These are phyloP conservation scores for Kuraishia ogatae DNA, from an alignment of 805 yeast genomes.

Conservation along the genomic window DNA sequence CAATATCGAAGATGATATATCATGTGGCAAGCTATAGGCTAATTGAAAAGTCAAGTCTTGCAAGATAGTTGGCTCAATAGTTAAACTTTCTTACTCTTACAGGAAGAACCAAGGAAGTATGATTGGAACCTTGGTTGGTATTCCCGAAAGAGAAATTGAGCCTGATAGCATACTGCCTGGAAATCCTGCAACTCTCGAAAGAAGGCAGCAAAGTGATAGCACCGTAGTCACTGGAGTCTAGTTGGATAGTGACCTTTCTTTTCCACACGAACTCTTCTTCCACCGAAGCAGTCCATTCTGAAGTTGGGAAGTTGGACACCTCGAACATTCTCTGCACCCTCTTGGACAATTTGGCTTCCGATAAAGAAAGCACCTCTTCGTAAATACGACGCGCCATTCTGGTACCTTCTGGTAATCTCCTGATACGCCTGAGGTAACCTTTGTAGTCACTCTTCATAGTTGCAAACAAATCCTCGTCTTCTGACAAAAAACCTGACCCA, in stretches of 20 bases:
- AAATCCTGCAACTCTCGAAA: constrained; percentile 56
- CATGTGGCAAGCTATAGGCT: no score
- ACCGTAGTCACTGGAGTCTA: not conserved
- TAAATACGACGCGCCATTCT: not conserved
- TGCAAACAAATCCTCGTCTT: not conserved
- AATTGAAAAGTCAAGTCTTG: no score
- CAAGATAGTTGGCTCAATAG: not conserved
- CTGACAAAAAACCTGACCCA: not conserved
- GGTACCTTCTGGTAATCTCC: not conserved
- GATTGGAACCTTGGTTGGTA: not conserved
- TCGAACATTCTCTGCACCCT: not conserved
- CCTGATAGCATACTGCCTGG: constrained; percentile 39
- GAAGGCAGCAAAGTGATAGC: constrained; percentile 45
- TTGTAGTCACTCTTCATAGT: not conserved
- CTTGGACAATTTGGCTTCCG: not conserved
- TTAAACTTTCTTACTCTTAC: constrained; percentile 9
- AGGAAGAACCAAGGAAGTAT: constrained; percentile 3
- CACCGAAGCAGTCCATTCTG: not conserved
- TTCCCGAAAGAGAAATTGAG: constrained; percentile 7
- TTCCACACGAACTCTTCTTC: not conserved
- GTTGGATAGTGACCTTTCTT: not conserved
- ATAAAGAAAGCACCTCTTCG: not conserved
- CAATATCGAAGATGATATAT: no score
- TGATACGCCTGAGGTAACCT: not conserved
- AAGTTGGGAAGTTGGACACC: not conserved